Base-by-base conservation (phyloP, 768 basidiomycete species). In the Leccinum olivaceopallidum region DNA sequence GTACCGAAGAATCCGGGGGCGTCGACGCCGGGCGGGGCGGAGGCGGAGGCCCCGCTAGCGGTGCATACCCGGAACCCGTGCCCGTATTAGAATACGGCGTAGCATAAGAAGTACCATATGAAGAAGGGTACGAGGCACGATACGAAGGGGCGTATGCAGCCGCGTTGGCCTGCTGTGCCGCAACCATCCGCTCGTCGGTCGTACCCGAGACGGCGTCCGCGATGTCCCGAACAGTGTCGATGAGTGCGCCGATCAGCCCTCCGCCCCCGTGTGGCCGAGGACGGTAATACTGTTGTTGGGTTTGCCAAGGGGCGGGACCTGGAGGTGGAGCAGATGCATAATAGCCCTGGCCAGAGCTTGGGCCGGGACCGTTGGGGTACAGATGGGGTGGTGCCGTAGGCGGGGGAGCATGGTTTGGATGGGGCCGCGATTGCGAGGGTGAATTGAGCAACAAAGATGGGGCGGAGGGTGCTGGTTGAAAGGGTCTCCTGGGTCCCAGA, bases 401-500 rank as follows among this genome's bases (percentile, higher is more conserved):
- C 9, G 44, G 56, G 1, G 61, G 34, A 0, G 42, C 42, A 36
- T 49, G n/a, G 30, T 58, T 59, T 1, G 60, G 54, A 18, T 50
- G 34, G 4, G 30, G 20, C 13, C 49, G 59, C 5, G 34, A 50
- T 18, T 26, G 42, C 42, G 48, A 49, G 26, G 16, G n/a, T 0
- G 52, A 52, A 16, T 60, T 39, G 9, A 42, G 18, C 1, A 57
- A 57, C 47, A 61, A 30, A 0, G 60, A 14, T 5, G 69, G 67
- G 5, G 39, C 51, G 0, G 22, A 60, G 5, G 73, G 78, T 0
- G 79, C 66, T 9, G 65, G 76, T 66, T 88, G 86, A 65, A 88
- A 90, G 0, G 89, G 87, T 13, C 88, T 67, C 5, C 73, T 57
- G 0, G 89, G 90, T 0, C 90, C 89, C 20, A 80, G 73, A 57